phyloP scores from a whole-genome alignment of 164 flowering plant genomes.

The Cinnamomum micranthum region DNA sequence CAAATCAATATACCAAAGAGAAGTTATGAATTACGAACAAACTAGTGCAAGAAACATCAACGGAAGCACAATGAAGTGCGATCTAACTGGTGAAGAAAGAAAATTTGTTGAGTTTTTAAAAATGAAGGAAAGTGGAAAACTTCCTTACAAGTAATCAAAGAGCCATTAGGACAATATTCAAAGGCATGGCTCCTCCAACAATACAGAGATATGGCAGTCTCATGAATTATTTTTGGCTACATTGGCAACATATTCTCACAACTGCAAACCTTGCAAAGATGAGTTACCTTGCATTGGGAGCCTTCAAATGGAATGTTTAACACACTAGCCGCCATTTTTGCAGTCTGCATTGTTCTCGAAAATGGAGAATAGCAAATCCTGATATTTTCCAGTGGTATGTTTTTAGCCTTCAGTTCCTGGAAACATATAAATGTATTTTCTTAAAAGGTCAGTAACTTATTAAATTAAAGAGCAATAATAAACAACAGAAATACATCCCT shows the following conservation, averaged over 20 bases:
- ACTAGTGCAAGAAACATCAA: too few relatives aligned
- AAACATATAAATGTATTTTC: slow-evolving; percentile 1
- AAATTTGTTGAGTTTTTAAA: too few relatives aligned
- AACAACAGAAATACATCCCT: neutral
- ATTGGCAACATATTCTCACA: neutral
- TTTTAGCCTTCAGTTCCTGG: slow-evolving; percentile 64
- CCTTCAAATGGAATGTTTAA: slow-evolving; percentile 69
- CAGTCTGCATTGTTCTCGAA: slow-evolving; percentile 81
- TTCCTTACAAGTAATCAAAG: too few relatives aligned
- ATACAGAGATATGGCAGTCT: neutral
- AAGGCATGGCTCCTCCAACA: neutral
- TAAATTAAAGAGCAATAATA: neutral
- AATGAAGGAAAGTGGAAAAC: neutral
- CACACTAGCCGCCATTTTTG: slow-evolving; percentile 68
- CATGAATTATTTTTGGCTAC: neutral
- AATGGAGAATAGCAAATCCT: slow-evolving; percentile 96
- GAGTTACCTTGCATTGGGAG: slow-evolving; percentile 69
- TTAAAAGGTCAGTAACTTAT: neutral
- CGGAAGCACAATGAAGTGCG: too few relatives aligned
- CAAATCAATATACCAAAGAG: too few relatives aligned
- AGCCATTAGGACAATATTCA: neutral
- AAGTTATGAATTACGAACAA: too few relatives aligned
- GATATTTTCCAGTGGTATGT: slow-evolving; percentile 56
- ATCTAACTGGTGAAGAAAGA: too few relatives aligned
- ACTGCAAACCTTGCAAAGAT: neutral